Evolutionary conservation across 441 rosid species (phyloP).

Genomic region (Jatropha multifida): DNA sequence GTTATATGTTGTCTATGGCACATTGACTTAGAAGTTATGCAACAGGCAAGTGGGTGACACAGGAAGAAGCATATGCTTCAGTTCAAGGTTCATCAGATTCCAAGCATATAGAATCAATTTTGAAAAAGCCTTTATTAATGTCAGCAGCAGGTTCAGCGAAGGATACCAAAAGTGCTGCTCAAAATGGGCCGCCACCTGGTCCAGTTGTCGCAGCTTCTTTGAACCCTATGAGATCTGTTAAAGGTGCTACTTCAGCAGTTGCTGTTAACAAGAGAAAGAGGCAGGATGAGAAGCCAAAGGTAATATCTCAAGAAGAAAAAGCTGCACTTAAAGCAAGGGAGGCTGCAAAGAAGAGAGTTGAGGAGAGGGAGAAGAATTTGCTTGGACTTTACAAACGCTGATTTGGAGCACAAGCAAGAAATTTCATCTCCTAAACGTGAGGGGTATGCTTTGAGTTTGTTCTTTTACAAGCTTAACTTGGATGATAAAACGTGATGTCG

Average conservation of each 20-base stretch:
- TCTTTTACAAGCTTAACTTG: neutral
- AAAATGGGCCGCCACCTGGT: slow-evolving; percentile 52
- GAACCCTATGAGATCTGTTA: slow-evolving; percentile 59
- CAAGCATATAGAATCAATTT: slow-evolving; percentile 37
- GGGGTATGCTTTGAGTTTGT: slow-evolving; percentile 13
- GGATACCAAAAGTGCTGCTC: slow-evolving; percentile 34
- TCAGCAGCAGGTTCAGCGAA: slow-evolving; percentile 32
- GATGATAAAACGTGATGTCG: neutral
- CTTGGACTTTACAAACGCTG: slow-evolving; percentile 82
- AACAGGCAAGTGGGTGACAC: slow-evolving; percentile 89
- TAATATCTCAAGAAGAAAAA: slow-evolving; percentile 63
- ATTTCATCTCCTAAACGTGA: neutral
- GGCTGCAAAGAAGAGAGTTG: slow-evolving; percentile 76
- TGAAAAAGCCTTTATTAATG: slow-evolving; percentile 37
- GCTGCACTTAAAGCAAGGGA: slow-evolving; percentile 90
- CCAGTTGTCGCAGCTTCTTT: slow-evolving; percentile 57
- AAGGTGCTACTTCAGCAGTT: slow-evolving; percentile 68
- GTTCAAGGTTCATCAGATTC: slow-evolving; percentile 38
- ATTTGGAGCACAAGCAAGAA: slow-evolving; percentile 16
- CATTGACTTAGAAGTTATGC: slow-evolving; percentile 34
- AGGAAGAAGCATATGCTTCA: slow-evolving; percentile 74
- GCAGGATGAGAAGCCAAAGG: slow-evolving; percentile 62
- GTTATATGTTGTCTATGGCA: slow-evolving; percentile 11
- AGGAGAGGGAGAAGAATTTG: slow-evolving; percentile 80
- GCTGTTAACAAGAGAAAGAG: slow-evolving; percentile 76